These are phyloP conservation scores for Alternaria solani DNA, from an alignment of 2,329 filamentous ascomycete genomes.

Conservation along the genomic window DNA sequence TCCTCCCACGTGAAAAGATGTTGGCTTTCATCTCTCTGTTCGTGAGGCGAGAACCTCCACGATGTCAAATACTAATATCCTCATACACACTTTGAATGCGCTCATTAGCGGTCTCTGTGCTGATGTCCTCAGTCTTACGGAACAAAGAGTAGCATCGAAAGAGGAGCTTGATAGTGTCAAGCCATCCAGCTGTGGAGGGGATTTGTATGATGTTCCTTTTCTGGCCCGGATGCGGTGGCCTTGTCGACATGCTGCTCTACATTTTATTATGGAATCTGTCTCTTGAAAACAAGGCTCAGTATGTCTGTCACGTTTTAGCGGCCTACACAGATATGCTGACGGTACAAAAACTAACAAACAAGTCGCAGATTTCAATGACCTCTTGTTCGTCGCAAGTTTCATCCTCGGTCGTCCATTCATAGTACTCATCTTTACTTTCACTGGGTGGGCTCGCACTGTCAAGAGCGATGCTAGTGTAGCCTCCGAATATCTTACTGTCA, in stretches of 20 bases:
- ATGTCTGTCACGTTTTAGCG: neutral
- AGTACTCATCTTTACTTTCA: conserved; percentile 18
- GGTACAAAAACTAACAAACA: conserved; percentile 5
- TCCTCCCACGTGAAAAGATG: neutral
- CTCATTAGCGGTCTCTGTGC: conserved; percentile 12
- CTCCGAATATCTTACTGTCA: conserved; percentile 8
- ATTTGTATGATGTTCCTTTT: conserved; percentile 19
- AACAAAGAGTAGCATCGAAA: neutral
- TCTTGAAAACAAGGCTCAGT: neutral
- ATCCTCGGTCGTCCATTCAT: conserved; percentile 18
- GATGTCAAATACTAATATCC: neutral
- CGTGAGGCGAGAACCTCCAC: neutral
- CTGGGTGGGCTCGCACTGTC: neutral
- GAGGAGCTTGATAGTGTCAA: neutral
- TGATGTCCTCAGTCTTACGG: conserved; percentile 8
- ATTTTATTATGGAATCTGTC: conserved; percentile 9
- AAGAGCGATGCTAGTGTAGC: neutral
- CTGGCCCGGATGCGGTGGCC: conserved; percentile 23
- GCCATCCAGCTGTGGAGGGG: neutral
- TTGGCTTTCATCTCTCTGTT: neutral
- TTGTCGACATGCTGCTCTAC: conserved; percentile 22
- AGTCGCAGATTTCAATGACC: neutral
- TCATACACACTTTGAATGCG: conserved; percentile 10
- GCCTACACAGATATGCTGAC: neutral
- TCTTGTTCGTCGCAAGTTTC: conserved; percentile 22